Evolutionary conservation across 164 flowering plant species (phyloP).

Genomic region (Magnolia sinica): DNA sequence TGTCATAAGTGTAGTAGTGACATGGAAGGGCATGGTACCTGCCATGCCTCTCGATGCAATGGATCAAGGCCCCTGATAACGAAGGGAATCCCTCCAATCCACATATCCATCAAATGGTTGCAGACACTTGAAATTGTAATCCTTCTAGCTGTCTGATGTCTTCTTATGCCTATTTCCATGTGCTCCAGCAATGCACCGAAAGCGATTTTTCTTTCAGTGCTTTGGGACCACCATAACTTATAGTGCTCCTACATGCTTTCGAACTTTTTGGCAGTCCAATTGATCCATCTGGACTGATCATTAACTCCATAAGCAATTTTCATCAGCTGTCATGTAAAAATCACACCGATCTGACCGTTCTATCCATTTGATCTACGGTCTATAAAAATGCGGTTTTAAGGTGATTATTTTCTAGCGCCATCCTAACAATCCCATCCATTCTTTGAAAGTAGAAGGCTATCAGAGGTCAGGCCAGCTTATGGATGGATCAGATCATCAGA

Average conservation of each 20-base stretch:
- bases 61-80: neutral
- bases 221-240: neutral
- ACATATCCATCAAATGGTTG: neutral
- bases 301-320: neutral
- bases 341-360: neutral
- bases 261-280: neutral
- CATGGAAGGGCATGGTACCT: no score
- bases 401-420: no score
- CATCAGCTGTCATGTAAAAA: neutral
- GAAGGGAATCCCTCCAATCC: neutral
- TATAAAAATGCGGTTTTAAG: no score
- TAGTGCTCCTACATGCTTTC: no score
- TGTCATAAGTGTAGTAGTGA: no score
- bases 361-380: no score
- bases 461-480: no score
- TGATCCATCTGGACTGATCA: neutral
- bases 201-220: neutral
- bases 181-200: neutral
- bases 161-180: neutral
- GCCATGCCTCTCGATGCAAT: no score
- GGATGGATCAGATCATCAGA: no score
- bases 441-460: no score
- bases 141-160: neutral
- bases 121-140: neutral
- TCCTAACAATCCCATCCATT: no score